phyloP scores from a whole-genome alignment of 192 early-diverging fungal species.

The Umbelopsis ramanniana region DNA sequence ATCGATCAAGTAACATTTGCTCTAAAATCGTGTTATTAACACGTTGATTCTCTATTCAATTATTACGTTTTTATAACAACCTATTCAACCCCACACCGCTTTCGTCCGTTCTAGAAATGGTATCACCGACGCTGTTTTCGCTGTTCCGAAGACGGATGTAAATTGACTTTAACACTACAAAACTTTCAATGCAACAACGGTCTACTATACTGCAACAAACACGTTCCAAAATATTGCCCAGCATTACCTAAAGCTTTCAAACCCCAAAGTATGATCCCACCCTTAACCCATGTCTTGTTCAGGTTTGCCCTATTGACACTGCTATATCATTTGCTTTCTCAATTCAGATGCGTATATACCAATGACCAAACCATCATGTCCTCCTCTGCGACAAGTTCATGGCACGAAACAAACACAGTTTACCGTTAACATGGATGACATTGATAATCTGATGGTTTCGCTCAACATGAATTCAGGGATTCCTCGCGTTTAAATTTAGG shows the following conservation, averaged over 20 bases:
- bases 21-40: too few species aligned
- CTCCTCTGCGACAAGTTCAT: neutral
- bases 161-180: conserved; percentile 1
- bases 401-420: neutral
- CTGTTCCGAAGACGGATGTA: neutral
- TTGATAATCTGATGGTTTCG: neutral
- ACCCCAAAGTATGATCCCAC: neutral
- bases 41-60: too few species aligned
- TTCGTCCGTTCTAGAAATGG: neutral
- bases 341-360: too few species aligned
- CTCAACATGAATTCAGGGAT: conserved; percentile 1
- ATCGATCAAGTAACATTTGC: neutral
- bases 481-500: neutral
- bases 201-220: neutral
- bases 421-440: neutral
- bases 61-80: too few species aligned
- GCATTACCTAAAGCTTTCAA: neutral
- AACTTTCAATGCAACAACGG: conserved; percentile 19
- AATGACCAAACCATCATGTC: too few species aligned
- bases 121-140: conserved; percentile 7
- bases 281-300: neutral
- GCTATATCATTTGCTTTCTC: neutral
- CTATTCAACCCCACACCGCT: neutral
- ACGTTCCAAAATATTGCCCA: conserved; percentile 1
- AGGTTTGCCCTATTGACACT: neutral